These are phyloP conservation scores for Leccinellum luteum DNA, from an alignment of 768 basidiomycete species.

Conservation along the genomic window DNA sequence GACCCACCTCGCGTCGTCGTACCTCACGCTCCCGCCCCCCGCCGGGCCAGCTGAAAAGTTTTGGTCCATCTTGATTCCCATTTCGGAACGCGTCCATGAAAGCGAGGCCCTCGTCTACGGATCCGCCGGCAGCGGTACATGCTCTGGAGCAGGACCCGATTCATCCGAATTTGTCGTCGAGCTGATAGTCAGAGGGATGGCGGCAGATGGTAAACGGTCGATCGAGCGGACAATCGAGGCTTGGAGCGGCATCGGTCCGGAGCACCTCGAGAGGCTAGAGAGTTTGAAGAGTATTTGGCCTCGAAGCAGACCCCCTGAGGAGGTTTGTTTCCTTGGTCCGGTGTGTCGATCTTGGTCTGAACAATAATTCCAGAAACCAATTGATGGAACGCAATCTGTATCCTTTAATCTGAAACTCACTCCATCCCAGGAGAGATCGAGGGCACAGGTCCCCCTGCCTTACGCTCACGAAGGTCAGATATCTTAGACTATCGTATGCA, in stretches of 20 bases:
- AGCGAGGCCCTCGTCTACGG: conserved; percentile 62
- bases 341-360: neutral
- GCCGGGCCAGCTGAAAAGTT: conserved; percentile 64
- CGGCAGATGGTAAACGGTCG: conserved; percentile 45
- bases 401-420: conserved; percentile 90
- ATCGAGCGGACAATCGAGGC: conserved; percentile 64
- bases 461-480: conserved; percentile 82
- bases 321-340: conserved; percentile 14
- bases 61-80: conserved; percentile 73
- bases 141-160: conserved; percentile 32
- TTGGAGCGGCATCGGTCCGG: conserved; percentile 47
- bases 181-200: conserved; percentile 47
- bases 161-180: conserved; percentile 59
- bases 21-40: conserved; percentile 70
- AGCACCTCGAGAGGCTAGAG: conserved; percentile 50
- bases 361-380: conserved; percentile 30
- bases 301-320: conserved; percentile 30
- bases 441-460: conserved; percentile 83
- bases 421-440: conserved; percentile 71
- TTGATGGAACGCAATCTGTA: conserved; percentile 65
- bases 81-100: conserved; percentile 61
- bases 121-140: conserved; percentile 46
- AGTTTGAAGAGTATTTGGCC: conserved; percentile 48
- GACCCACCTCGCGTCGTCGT: conserved; percentile 62
- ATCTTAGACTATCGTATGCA: neutral